A percentile compares a stretch with the other conserved stretches of the same genome.
Evolutionary conservation across 2,329 filamentous ascomycete genomes (phyloP).

Genomic region (Microcera coccophila): DNA sequence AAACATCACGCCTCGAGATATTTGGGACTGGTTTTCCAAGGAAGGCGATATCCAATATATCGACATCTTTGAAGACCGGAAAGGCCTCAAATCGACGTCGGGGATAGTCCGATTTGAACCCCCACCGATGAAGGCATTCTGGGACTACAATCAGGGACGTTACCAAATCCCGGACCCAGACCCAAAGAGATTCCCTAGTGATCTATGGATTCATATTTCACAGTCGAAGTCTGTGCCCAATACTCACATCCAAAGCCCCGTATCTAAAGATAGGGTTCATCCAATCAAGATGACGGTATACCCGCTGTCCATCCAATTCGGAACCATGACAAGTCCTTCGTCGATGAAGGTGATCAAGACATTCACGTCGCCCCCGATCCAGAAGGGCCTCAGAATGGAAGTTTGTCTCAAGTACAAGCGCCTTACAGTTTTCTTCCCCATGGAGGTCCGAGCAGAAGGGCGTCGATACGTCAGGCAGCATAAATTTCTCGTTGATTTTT

Average conservation of each 20-base stretch:
- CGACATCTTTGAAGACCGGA: constrained; percentile 42
- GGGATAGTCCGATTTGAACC: constrained; percentile 56
- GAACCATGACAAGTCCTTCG: constrained; percentile 50
- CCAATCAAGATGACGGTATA: constrained; percentile 38
- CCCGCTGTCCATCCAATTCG: constrained; percentile 55
- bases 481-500: constrained; percentile 43
- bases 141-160: constrained; percentile 39
- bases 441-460: constrained; percentile 12
- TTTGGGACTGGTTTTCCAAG: constrained; percentile 50
- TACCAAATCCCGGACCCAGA: constrained; percentile 27
- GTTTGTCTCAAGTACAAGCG: constrained; percentile 28
- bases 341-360: constrained; percentile 58
- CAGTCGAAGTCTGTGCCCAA: constrained; percentile 4
- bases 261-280: constrained; percentile 21
- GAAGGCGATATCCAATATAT: constrained; percentile 55
- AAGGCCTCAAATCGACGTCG: constrained; percentile 22
- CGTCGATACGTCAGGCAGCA: constrained; percentile 28
- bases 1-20: constrained; percentile 36
- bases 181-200: constrained; percentile 11
- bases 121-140: constrained; percentile 50
- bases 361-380: constrained; percentile 7
- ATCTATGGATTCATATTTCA: constrained; percentile 17
- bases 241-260: constrained; percentile 17
- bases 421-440: constrained; percentile 31
- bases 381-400: constrained; percentile 25